Percentiles rank a stretch among this genome's conserved stretches.
These are phyloP conservation scores for Sanghuangporus baumii DNA, from an alignment of 1,284 basidiomycete species.

Conservation along the genomic window DNA sequence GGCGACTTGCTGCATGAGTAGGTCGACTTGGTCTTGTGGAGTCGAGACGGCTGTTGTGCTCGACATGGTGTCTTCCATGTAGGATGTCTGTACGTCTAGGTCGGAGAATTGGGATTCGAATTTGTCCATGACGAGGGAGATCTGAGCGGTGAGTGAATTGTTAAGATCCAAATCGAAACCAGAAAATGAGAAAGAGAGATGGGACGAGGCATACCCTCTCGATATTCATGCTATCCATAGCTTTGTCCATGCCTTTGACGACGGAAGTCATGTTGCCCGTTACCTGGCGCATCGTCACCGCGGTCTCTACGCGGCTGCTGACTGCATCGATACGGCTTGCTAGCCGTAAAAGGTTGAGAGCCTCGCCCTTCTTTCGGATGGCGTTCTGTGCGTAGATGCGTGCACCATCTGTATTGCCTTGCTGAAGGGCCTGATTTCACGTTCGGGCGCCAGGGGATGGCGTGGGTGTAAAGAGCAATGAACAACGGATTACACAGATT, in stretches of 20 bases:
- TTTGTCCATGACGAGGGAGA: constrained; percentile 98
- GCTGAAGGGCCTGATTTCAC: constrained; percentile 76
- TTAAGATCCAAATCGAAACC: background rate
- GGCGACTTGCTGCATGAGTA: constrained; percentile 88
- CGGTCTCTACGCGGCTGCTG: constrained; percentile 96
- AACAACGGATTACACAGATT: background rate
- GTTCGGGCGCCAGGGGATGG: background rate
- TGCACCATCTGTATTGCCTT: constrained; percentile 97
- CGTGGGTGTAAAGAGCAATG: background rate
- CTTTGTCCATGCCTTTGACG: constrained; percentile 97
- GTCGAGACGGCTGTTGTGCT: constrained; percentile 90
- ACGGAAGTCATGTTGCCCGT: constrained; percentile 96
- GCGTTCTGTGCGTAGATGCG: constrained; percentile 98
- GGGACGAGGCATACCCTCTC: constrained; percentile 64
- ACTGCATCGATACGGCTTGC: constrained; percentile 95
- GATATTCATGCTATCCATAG: constrained; percentile 99
- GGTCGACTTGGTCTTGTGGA: constrained; percentile 96
- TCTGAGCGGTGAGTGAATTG: constrained; percentile 44
- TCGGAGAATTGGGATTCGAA: constrained; percentile 97
- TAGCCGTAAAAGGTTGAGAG: constrained; percentile 83
- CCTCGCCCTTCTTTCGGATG: constrained; percentile 97
- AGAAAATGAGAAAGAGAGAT: background rate
- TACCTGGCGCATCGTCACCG: constrained; percentile 94
- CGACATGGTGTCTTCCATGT: constrained; percentile 97
- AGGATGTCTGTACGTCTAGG: constrained; percentile 95